These are phyloP conservation scores for Pisolithus tinctorius DNA, from an alignment of 768 basidiomycete genomes.

Conservation along the genomic window DNA sequence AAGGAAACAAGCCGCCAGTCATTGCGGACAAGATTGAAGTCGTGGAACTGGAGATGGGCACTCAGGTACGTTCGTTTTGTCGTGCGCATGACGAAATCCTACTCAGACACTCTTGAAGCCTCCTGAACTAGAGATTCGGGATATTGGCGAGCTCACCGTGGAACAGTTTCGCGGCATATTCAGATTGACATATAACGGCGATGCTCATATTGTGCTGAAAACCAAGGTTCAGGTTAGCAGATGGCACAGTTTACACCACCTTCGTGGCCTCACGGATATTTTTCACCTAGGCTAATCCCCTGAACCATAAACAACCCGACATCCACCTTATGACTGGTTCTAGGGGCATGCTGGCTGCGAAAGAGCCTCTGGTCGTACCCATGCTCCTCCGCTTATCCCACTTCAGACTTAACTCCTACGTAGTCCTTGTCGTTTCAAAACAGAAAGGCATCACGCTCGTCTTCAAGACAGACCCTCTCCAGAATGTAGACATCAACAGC, in stretches of 20 bases:
- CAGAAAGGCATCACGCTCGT: constrained; percentile 98
- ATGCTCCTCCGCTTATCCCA: constrained; percentile 97
- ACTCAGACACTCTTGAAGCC: constrained; percentile 48
- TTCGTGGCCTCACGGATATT: constrained; percentile 2
- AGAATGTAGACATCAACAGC: constrained; percentile 95
- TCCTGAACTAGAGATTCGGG: constrained; percentile 93
- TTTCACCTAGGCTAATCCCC: constrained; percentile 73
- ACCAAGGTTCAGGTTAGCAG: constrained; percentile 84
- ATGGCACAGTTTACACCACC: not conserved
- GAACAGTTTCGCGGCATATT: constrained; percentile 98
- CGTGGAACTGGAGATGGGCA: constrained; percentile 98
- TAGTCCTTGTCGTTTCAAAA: constrained; percentile 95
- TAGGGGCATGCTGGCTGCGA: constrained; percentile 86
- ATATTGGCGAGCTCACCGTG: constrained; percentile 92
- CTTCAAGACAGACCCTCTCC: constrained; percentile 98
- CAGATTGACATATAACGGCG: constrained; percentile 88
- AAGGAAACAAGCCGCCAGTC: constrained; percentile 95
- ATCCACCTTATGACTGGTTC: constrained; percentile 82
- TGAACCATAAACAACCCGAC: constrained; percentile 88
- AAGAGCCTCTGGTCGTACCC: constrained; percentile 92
- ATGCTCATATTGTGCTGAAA: constrained; percentile 79
- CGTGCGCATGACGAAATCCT: not conserved
- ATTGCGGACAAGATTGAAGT: constrained; percentile 98
- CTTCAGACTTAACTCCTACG: constrained; percentile 89
- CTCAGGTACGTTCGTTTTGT: constrained; percentile 54